phyloP scores from a whole-genome alignment of 2,329 filamentous ascomycete species.

The Phaeoacremonium minimum region DNA sequence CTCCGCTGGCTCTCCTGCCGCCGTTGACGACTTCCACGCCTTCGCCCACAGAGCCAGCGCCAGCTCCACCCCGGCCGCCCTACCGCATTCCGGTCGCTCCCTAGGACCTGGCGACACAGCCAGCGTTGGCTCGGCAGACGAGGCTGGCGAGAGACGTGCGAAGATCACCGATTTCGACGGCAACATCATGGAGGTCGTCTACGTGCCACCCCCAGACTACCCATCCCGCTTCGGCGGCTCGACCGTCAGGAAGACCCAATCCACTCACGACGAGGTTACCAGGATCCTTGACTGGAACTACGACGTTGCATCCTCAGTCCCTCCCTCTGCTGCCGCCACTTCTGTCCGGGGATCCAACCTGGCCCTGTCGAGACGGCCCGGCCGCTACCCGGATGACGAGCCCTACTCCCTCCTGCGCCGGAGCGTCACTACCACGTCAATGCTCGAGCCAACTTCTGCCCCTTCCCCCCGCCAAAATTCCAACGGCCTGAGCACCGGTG shows the following conservation, averaged over 20 bases:
- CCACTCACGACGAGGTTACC: slow-evolving; percentile 31
- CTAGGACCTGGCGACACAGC: slow-evolving; percentile 8
- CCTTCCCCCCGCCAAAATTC: slow-evolving; percentile 28
- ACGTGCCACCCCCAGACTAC: slow-evolving; percentile 35
- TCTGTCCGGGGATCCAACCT: slow-evolving; percentile 11
- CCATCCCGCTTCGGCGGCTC: slow-evolving; percentile 26
- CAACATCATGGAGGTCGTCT: slow-evolving; percentile 78
- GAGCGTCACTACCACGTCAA: slow-evolving; percentile 28
- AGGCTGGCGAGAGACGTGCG: slow-evolving; percentile 35
- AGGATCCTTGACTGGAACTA: slow-evolving; percentile 47
- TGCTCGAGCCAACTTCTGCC: slow-evolving; percentile 6
- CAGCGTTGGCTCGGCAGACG: slow-evolving; percentile 7
- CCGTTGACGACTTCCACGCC: slow-evolving; percentile 69
- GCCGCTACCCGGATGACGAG: slow-evolving; percentile 11
- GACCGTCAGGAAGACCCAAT: slow-evolving; percentile 27
- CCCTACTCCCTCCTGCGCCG: slow-evolving; percentile 23
- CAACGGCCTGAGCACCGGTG: slow-evolving; percentile 50
- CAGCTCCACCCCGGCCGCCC: slow-evolving; percentile 14
- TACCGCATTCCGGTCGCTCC: slow-evolving; percentile 4
- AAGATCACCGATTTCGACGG: slow-evolving; percentile 76
- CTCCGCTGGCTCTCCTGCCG: slow-evolving; percentile 59
- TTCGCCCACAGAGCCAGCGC: slow-evolving; percentile 57
- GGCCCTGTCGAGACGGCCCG: slow-evolving; percentile 14
- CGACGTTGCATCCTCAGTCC: slow-evolving; percentile 32
- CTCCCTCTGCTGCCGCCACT: slow-evolving; percentile 16